These are phyloP conservation scores for Metarhizium brunneum DNA, from an alignment of 2,329 filamentous ascomycete genomes.

Conservation along the genomic window DNA sequence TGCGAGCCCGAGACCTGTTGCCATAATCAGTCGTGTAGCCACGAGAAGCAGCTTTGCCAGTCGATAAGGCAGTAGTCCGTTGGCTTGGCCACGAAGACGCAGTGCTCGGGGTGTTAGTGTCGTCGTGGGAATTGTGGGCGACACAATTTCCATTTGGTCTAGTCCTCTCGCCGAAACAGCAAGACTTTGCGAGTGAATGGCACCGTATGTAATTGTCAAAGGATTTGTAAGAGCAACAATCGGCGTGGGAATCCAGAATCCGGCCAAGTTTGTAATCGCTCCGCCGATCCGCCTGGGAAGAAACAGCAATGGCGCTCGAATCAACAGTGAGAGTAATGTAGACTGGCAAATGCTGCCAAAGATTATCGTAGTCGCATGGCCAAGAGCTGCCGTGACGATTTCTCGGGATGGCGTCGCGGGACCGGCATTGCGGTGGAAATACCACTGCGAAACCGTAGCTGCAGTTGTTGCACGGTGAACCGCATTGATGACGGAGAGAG, in stretches of 20 bases:
- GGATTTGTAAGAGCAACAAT: constrained; percentile 84
- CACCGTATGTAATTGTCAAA: constrained; percentile 82
- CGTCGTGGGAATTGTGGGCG: constrained; percentile 63
- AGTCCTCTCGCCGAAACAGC: constrained; percentile 69
- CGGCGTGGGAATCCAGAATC: constrained; percentile 75
- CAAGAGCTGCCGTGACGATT: constrained; percentile 73
- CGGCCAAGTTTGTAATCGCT: constrained; percentile 63
- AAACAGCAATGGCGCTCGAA: constrained; percentile 77
- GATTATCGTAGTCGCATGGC: constrained; percentile 74
- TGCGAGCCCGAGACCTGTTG: constrained; percentile 79
- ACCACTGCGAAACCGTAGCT: constrained; percentile 96
- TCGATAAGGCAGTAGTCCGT: constrained; percentile 71
- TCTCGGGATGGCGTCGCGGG: constrained; percentile 70
- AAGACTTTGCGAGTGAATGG: constrained; percentile 84
- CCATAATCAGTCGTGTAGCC: constrained; percentile 85
- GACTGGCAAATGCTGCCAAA: constrained; percentile 90
- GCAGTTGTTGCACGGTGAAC: constrained; percentile 87
- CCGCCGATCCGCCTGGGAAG: constrained; percentile 60
- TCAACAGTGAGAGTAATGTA: constrained; percentile 68
- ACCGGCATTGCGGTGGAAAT: constrained; percentile 83
- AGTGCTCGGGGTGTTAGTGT: constrained; percentile 52
- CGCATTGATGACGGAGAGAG: constrained; percentile 74
- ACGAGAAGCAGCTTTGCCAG: constrained; percentile 87
- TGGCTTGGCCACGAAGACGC: constrained; percentile 29
- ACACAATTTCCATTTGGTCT: constrained; percentile 73